phyloP scores from a whole-genome alignment of 345 rosid species.

The Populus deltoides region DNA sequence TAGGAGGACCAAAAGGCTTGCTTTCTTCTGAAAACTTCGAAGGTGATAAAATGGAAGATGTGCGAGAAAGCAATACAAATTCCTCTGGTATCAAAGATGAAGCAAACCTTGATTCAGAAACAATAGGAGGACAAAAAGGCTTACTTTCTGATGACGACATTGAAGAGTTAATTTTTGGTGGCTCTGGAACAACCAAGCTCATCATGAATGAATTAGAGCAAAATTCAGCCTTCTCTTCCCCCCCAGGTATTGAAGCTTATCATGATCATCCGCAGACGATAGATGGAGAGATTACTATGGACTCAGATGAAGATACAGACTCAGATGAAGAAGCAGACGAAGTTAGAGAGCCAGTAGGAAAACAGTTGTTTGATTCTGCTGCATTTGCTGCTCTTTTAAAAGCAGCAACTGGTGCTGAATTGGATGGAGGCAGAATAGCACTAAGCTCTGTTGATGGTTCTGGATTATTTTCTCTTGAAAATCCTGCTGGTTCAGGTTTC shows the following conservation, averaged over 20 bases:
- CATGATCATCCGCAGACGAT: conserved; percentile 54
- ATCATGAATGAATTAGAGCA: conserved; percentile 7
- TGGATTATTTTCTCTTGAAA: conserved; percentile 83
- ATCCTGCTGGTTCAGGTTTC: conserved; percentile 65
- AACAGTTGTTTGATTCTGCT: conserved; percentile 81
- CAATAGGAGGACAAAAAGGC: conserved; percentile 5
- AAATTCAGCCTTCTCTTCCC: conserved; percentile 3
- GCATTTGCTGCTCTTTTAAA: conserved; percentile 89
- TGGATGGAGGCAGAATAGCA: conserved; percentile 58
- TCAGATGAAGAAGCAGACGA: conserved; percentile 69
- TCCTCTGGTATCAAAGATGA: conserved; percentile 2
- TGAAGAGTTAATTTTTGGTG: conserved; percentile 26
- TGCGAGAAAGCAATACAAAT: not conserved
- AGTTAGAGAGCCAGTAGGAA: conserved; percentile 28
- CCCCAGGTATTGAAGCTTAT: conserved; percentile 25
- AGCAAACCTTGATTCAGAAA: conserved; percentile 12
- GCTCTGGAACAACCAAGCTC: conserved; percentile 21
- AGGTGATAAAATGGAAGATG: conserved; percentile 16
- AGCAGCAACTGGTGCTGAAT: conserved; percentile 74
- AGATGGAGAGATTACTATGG: conserved; percentile 79
- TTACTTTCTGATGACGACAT: conserved; percentile 31
- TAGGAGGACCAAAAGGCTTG: conserved; percentile 10
- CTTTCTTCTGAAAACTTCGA: conserved; percentile 14
- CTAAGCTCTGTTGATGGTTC: conserved; percentile 84
- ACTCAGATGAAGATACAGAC: conserved; percentile 56